Conservation (phyloP, 129 eudicot species). For the Helichrysum umbraculigerum region DNA sequence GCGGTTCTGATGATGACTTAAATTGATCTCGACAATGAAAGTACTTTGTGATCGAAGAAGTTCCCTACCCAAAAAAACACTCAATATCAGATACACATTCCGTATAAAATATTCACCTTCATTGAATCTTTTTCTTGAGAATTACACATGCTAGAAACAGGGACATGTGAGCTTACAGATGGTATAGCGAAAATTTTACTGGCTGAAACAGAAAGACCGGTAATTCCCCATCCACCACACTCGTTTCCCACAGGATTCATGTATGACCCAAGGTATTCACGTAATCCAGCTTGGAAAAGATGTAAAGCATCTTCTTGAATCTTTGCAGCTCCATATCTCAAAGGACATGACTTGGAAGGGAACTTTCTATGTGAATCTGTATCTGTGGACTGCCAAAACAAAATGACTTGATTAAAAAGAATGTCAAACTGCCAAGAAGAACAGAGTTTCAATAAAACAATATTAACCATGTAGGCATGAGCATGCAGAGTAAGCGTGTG, state of each 20-base stretch:
- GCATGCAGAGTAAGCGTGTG: conserved; percentile 88
- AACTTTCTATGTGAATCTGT: conserved; percentile 73
- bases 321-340: conserved; percentile 78
- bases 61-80: conserved; percentile 55
- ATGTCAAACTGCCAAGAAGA: neutral
- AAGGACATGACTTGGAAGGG: conserved; percentile 90
- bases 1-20: conserved; percentile 30
- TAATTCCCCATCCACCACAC: conserved; percentile 73
- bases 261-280: conserved; percentile 62
- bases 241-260: conserved; percentile 33
- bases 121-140: neutral
- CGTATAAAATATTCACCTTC: neutral
- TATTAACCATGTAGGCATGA: conserved; percentile 68
- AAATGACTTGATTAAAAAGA: neutral
- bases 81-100: neutral
- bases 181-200: conserved; percentile 80
- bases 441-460: conserved; percentile 11
- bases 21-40: conserved; percentile 51
- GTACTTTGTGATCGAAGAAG: conserved; percentile 73
- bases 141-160: neutral
- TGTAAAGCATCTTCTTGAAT: conserved; percentile 75
- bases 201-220: conserved; percentile 80
- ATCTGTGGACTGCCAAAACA: conserved; percentile 53
- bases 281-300: conserved; percentile 82
- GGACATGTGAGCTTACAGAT: conserved; percentile 53